Conservation (phyloP, 202 grass and related monocot genomes). For the Hordeum pubiflorum region DNA sequence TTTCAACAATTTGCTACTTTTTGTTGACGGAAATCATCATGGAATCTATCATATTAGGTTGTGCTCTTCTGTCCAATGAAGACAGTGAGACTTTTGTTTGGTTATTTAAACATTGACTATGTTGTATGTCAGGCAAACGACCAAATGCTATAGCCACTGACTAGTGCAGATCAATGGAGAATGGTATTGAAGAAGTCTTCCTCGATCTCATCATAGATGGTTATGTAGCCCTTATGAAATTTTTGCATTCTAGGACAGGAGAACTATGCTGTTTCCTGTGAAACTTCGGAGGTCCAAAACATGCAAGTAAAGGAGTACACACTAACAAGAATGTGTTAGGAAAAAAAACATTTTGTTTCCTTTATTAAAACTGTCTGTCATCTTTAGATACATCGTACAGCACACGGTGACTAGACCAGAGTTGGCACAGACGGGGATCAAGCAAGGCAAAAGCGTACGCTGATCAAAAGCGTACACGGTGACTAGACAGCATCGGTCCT, state of each 20-base stretch:
- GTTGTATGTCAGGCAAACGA: neutral
- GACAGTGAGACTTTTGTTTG: neutral
- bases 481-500: neutral
- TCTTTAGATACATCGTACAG: neutral
- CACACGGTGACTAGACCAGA: neutral
- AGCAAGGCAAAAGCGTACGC: neutral
- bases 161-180: neutral
- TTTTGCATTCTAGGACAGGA: neutral
- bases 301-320: neutral
- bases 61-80: neutral
- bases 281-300: neutral
- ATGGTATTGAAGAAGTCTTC: neutral
- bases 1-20: neutral
- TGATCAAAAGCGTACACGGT: neutral
- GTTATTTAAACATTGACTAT: neutral
- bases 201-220: neutral
- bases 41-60: neutral
- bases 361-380: neutral
- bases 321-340: neutral
- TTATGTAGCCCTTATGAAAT: neutral
- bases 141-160: neutral
- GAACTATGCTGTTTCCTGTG: neutral
- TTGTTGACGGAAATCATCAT: neutral
- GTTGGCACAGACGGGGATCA: neutral
- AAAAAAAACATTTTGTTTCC: neutral